Conservation (phyloP, 2,329 filamentous ascomycete species). For the Chaetothyriales sp. region DNA sequence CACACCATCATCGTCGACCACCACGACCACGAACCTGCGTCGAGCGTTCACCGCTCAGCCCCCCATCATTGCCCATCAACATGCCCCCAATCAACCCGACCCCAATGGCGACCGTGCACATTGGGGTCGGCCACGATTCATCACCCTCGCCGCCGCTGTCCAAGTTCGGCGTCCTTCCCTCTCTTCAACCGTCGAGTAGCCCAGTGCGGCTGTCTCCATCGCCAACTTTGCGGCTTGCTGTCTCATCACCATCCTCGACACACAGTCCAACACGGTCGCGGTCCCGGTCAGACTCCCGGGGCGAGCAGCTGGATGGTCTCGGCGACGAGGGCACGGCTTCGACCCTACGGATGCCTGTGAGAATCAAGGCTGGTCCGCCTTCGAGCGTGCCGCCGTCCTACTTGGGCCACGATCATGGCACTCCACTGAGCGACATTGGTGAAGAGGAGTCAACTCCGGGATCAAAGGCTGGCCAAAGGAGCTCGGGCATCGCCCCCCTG, state of each 20-base stretch:
- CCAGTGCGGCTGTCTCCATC: neutral
- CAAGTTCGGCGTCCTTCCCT: constrained; percentile 53
- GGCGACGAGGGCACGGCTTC: constrained; percentile 12
- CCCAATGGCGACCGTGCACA: constrained; percentile 6
- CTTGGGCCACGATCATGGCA: constrained; percentile 25
- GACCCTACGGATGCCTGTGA: constrained; percentile 9
- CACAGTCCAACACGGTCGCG: neutral
- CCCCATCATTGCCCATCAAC: neutral
- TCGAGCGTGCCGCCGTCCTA: constrained; percentile 11
- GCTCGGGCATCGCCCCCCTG: constrained; percentile 1
- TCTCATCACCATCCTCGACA: neutral
- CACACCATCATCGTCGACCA: neutral
- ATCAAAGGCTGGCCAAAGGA: constrained; percentile 9
- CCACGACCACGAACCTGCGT: too few relatives aligned
- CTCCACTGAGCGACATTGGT: constrained; percentile 31
- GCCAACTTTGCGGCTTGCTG: neutral
- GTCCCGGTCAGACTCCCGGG: neutral
- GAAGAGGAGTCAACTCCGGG: constrained; percentile 24
- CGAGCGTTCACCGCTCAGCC: too few relatives aligned
- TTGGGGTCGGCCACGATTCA: constrained; percentile 6
- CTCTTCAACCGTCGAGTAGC: neutral
- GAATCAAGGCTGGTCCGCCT: constrained; percentile 2
- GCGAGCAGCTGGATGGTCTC: neutral
- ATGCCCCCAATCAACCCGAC: constrained; percentile 8
- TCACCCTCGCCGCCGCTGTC: constrained; percentile 74